Percentiles rank a stretch among this genome's conserved stretches.
Conservation (phyloP, 371 early-diverging fungal genomes). For the Mucor irregularis region DNA sequence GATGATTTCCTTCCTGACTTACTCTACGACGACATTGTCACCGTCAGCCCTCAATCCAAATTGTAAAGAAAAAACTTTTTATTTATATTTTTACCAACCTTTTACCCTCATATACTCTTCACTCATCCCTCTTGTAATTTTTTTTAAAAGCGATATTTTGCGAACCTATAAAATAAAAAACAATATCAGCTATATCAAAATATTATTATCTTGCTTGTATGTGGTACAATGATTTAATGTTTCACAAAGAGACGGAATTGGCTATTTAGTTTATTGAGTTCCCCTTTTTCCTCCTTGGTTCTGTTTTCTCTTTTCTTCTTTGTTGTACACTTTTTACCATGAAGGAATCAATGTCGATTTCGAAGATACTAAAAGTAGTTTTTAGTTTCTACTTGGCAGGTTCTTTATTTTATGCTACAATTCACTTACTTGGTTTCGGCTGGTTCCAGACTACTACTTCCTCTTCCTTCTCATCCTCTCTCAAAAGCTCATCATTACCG, state of each 20-base stretch:
- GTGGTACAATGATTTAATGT: not conserved
- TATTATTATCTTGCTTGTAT: no score
- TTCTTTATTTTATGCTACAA: constrained; percentile 24
- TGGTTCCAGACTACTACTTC: constrained; percentile 11
- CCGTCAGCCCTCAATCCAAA: constrained; percentile 22
- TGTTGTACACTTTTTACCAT: not conserved
- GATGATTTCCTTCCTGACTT: constrained; percentile 91
- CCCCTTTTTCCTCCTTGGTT: not conserved
- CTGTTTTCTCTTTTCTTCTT: not conserved
- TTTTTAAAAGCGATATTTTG: not conserved
- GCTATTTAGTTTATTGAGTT: not conserved
- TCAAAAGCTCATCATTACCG: not conserved
- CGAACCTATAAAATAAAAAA: not conserved
- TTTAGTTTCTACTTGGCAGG: constrained; percentile 16
- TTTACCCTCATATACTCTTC: not conserved
- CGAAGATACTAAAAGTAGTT: constrained; percentile 7
- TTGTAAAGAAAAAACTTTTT: constrained; percentile 21
- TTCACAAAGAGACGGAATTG: not conserved
- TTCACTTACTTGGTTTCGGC: constrained; percentile 25
- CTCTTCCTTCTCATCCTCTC: constrained; percentile 1
- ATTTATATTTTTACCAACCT: not conserved
- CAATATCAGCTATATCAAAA: no score
- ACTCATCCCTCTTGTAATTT: not conserved
- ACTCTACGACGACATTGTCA: constrained; percentile 76
- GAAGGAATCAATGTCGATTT: constrained; percentile 19